phyloP scores from a whole-genome alignment of 2,329 filamentous ascomycete species.

The Chrysoporthe cubensis region DNA sequence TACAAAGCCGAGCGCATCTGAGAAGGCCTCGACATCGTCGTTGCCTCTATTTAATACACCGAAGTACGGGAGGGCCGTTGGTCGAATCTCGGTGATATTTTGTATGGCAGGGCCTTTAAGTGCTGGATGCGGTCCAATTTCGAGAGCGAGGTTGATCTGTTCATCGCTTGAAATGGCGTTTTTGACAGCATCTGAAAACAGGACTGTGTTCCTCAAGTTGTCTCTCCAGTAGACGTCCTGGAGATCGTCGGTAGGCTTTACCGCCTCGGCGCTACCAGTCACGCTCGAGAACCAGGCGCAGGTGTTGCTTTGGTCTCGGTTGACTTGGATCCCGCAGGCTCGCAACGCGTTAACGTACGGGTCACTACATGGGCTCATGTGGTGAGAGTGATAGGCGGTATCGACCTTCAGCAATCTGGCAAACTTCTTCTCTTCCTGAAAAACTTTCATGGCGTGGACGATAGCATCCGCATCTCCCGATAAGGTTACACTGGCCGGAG shows the following conservation, averaged over 20 bases:
- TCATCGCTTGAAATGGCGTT: conserved; percentile 17
- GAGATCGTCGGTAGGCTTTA: neutral
- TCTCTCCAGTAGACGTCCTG: conserved; percentile 29
- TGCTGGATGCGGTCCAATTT: conserved; percentile 43
- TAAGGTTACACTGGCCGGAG: conserved; percentile 35
- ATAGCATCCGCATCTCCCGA: conserved; percentile 38
- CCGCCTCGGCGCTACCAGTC: neutral
- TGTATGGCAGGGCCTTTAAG: conserved; percentile 44
- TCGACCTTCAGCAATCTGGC: conserved; percentile 41
- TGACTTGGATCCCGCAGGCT: neutral
- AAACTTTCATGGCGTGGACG: conserved; percentile 30
- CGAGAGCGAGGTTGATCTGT: conserved; percentile 30
- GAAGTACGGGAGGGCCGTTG: conserved; percentile 31
- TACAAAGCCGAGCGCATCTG: conserved; percentile 28
- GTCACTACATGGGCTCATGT: conserved; percentile 37
- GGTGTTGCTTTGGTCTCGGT: neutral
- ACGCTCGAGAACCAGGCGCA: conserved; percentile 34
- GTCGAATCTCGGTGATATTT: conserved; percentile 31
- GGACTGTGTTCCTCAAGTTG: conserved; percentile 33
- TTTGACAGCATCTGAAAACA: conserved; percentile 31
- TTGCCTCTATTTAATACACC: conserved; percentile 31
- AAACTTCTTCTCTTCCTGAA: conserved; percentile 36
- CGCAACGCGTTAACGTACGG: conserved; percentile 23
- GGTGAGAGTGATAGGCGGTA: conserved; percentile 46
- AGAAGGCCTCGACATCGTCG: conserved; percentile 30